Evolutionary conservation across 768 basidiomycete species (phyloP).

Genomic region (Termitomyces sp.): DNA sequence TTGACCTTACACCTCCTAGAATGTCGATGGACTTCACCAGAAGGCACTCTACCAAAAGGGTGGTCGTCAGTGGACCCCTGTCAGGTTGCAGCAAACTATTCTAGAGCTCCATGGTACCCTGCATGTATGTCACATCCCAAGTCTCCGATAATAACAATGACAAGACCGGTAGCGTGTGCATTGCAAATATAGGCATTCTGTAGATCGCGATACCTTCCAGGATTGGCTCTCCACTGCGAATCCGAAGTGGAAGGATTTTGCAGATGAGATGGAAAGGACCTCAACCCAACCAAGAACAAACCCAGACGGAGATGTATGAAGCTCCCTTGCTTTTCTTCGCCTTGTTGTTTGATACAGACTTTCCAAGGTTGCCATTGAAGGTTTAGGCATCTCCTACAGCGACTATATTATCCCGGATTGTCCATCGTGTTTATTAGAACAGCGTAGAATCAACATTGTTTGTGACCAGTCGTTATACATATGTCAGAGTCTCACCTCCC

Average conservation of each 20-base stretch:
- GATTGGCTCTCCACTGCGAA: slow-evolving; percentile 65
- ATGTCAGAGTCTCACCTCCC: neutral
- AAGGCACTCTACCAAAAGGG: slow-evolving; percentile 52
- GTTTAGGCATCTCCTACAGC: slow-evolving; percentile 62
- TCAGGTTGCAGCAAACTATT: slow-evolving; percentile 36
- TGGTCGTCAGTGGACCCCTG: slow-evolving; percentile 26
- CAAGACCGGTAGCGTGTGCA: slow-evolving; percentile 57
- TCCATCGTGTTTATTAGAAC: slow-evolving; percentile 53
- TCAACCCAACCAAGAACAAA: slow-evolving; percentile 70
- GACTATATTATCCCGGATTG: slow-evolving; percentile 81
- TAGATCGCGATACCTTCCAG: slow-evolving; percentile 67
- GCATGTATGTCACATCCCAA: slow-evolving; percentile 40
- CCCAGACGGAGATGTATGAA: slow-evolving; percentile 85
- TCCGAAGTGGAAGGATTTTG: slow-evolving; percentile 71
- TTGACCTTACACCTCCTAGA: slow-evolving; percentile 27
- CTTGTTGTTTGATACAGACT: neutral
- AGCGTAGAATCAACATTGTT: slow-evolving; percentile 57
- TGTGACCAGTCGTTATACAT: slow-evolving; percentile 10
- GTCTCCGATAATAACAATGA: neutral
- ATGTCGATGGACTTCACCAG: slow-evolving; percentile 92
- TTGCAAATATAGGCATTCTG: slow-evolving; percentile 68
- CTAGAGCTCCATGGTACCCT: slow-evolving; percentile 88
- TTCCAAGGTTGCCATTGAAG: slow-evolving; percentile 67
- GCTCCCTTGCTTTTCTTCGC: slow-evolving; percentile 9
- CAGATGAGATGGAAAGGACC: slow-evolving; percentile 54